phyloP scores from a whole-genome alignment of 495 filamentous ascomycete genomes.

The Neurospora pannonica region DNA sequence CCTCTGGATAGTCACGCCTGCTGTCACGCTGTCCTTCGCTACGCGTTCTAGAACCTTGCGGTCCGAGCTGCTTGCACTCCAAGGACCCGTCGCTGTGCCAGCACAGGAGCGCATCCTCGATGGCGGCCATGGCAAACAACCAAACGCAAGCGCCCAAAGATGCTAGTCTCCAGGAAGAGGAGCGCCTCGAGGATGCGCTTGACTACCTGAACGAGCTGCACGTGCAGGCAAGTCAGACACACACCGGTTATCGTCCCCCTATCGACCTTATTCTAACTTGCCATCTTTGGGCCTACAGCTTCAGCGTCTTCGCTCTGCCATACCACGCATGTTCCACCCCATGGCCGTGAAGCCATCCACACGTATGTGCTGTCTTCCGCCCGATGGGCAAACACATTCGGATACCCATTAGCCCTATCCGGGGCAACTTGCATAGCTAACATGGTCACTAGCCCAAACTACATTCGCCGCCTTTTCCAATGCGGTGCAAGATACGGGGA shows the following conservation, averaged over 20 bases:
- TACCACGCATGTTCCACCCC: conserved; percentile 38
- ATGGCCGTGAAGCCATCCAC: conserved; percentile 27
- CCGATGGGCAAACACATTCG: neutral
- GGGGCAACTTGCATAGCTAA: conserved; percentile 6
- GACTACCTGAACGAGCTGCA: conserved; percentile 32
- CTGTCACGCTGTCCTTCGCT: neutral
- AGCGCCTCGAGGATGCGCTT: conserved; percentile 25
- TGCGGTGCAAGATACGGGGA: conserved; percentile 25
- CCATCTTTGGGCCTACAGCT: conserved; percentile 20
- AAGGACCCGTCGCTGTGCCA: neutral
- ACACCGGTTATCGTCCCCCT: neutral
- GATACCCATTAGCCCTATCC: neutral
- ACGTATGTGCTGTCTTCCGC: conserved; percentile 18
- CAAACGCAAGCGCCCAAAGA: conserved; percentile 10
- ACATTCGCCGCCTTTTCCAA: conserved; percentile 28
- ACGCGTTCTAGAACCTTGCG: neutral
- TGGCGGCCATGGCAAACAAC: conserved; percentile 14
- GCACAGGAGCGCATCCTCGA: conserved; percentile 2
- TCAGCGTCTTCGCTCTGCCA: conserved; percentile 31
- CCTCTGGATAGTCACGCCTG: neutral
- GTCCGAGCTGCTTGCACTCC: neutral
- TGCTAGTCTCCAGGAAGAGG: conserved; percentile 19
- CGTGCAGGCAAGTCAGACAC: conserved; percentile 26
- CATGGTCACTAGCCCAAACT: conserved; percentile 24
- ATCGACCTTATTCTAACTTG: conserved; percentile 7